Evolutionary conservation across 2,329 filamentous ascomycete genomes (phyloP).

Genomic region (Colletotrichum sp.): DNA sequence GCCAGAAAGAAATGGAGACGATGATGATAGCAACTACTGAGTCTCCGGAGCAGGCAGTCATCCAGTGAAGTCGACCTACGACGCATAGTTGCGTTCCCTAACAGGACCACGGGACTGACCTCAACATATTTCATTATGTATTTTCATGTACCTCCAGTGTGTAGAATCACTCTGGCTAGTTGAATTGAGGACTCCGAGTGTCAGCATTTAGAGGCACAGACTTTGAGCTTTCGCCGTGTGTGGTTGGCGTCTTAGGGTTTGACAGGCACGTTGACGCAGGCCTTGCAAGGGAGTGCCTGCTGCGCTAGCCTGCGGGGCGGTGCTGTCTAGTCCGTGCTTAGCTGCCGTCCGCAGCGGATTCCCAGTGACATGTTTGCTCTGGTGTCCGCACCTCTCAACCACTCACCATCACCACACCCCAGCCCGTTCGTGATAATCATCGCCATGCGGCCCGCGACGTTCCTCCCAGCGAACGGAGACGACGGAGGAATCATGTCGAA

Average conservation of each 20-base stretch:
- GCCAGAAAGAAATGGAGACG: not conserved
- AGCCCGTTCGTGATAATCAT: constrained; percentile 2
- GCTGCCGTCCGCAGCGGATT: not conserved
- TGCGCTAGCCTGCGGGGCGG: not conserved
- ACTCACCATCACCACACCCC: not conserved
- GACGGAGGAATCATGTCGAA: not conserved
- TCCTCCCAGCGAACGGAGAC: not conserved
- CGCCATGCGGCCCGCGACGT: constrained; percentile 10
- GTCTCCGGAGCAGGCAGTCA: not conserved
- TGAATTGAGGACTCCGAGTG: not conserved
- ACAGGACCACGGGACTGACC: not conserved
- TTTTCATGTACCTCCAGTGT: not conserved
- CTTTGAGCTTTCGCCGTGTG: not conserved
- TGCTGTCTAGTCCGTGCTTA: not conserved
- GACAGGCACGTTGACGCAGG: not conserved
- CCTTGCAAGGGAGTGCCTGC: not conserved
- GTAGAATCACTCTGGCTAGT: not conserved
- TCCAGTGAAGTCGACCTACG: not conserved
- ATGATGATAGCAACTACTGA: not conserved
- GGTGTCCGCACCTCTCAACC: not conserved
- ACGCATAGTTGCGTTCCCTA: not conserved
- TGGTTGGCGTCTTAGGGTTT: not conserved
- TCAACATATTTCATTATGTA: not conserved
- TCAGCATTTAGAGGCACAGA: not conserved
- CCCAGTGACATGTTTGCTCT: not conserved